Evolutionary conservation across 805 yeast species (phyloP), one percentile per base, ranked within the genome.

Genomic region (Spathaspora arborariae): DNA sequence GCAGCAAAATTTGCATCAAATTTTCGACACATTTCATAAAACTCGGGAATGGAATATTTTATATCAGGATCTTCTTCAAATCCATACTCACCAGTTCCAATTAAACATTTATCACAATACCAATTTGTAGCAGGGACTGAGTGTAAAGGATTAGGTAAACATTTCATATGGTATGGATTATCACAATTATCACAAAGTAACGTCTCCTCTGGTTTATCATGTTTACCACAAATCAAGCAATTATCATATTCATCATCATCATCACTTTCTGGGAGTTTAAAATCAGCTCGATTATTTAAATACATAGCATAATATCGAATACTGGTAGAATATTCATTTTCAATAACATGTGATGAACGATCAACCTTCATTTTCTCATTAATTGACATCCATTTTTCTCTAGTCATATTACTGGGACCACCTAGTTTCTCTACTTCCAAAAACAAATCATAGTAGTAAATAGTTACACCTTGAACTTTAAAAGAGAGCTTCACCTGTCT

Each of bases 41-140:
- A 91, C 47, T 84, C 82, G 0, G 68, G 62, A 13, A 88, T 64
- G 0, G 84, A 70, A 57, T 84, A 84, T 38, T 70, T 67, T 16
- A 70, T 60, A 1, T 82, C 77, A 1, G 74, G 70, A 27, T 64
- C 64, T 52, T 86, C 94, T 52, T 85, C 91, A 62, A 92, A 91
- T 0, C 96, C 96, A 58, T 88, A 91, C 52, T 82, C 90, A 1
- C 94, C 92, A 36, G 88, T 84, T 0, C 96, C 96, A 11, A 85
- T 72, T n/a, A 91, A 68, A 63, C 98, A 91, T 47, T 77, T 78
- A 42, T 84, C 85, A 62, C 98, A 91, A 58, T 76, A 84, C 96
- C 96, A 91, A 15, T 72, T 76, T 9, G 78, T 79, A 20, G 70
- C 59, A 0, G 91, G 90, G 1, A 83, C 66, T 2, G 56, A 56